Base-by-base conservation (phyloP, 2,329 filamentous ascomycete species). In the Neofusicoccum sp. region DNA sequence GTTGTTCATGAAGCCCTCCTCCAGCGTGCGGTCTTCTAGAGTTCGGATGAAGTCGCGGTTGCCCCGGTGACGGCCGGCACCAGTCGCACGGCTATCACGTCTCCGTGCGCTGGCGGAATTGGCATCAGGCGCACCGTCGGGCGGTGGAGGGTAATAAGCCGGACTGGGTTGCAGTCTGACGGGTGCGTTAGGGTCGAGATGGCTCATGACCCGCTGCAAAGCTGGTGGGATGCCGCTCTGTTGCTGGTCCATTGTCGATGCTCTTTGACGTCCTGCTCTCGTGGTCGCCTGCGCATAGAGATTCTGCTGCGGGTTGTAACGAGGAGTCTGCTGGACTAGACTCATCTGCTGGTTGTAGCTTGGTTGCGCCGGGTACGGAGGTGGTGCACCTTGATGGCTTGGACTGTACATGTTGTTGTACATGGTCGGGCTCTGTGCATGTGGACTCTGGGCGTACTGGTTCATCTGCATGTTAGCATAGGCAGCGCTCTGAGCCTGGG, bases 181-280 rank as follows among this genome's bases (percentile, higher is more conserved):
- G 0, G 95, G 95, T 65, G 93, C 91, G 70, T 88, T 98, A 1
- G 95, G 95, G 73, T 99, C 95, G 48, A 99, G 85, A 77, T 98
- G 94, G 74, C 93, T 97, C 45, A 95, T 95, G 28, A 99, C 95
- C 69, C 95, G 86, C 77, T 99, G 95, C 64, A 99, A 92, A 3
- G 93, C 89, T 12, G 91, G 89, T 4, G 95, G 95, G 64, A 99
- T 97, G 2, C 94, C 94, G 66, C 90, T 93, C 56, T 93, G 90
- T 71, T 96, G 92, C 74, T 95, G 92, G 72, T 98, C 95, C 90
- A 98, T 96, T 3, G 95, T 99, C 48, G 93, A 95, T 44, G 95
- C 93, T 65, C 95, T 88, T 78, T 97, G 94, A 61, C 95, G 87
- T 48, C 89, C 89, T 49, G 89, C 88, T 67, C 92, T 86, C 69